Base-by-base conservation (phyloP, 495 filamentous ascomycete species). In the Podospora fimiseda region DNA sequence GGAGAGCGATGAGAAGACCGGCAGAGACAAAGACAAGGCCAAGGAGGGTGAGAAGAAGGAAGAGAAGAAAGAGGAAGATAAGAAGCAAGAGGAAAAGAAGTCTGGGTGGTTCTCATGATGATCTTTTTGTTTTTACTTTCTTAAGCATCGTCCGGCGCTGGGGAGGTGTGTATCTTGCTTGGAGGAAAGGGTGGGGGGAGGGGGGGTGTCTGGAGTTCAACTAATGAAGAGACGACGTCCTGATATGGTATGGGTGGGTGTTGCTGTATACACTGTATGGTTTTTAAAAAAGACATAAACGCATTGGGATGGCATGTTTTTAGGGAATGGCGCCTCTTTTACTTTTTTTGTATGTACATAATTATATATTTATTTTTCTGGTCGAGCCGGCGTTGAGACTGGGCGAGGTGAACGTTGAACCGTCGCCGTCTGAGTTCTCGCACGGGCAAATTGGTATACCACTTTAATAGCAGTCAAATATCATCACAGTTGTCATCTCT, bases 181-280 rank as follows among this genome's bases (percentile, higher is more conserved):
- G 50, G 6, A 22, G 21, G 14, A 45, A 23, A 22, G 16, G 43
- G 43, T 20, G 16, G 14, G 14, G 43, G 33, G 8, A 45, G 38
- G 38, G 42, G 42, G 24, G 50, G 9, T 53, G 44, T 46, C 11
- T 43, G 36, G 38, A 47, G n/a, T 49, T 52, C 15, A 45, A 41
- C 27, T 59, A 52, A 62, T 59, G 60, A 59, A 47, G 27, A 47
- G 44, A 47, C 44, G 42, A 55, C 50, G 56, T 57, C 43, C 30
- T 52, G 55, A 38, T 38, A 27, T 15, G 7, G 2, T 3, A 47
- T n/a, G n/a, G 15, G 39, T 42, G 20, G 16, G 22, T 14, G 42
- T 22, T 22, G 20, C 42, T 44, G 42, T 13, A 19, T 44, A 14
- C 23, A 44, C 42, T 44, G 42, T 44, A 44, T 11, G 11, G 44